Evolutionary conservation across 139 green algal genomes (phyloP).

Genomic region (Tetraselmis chui): DNA sequence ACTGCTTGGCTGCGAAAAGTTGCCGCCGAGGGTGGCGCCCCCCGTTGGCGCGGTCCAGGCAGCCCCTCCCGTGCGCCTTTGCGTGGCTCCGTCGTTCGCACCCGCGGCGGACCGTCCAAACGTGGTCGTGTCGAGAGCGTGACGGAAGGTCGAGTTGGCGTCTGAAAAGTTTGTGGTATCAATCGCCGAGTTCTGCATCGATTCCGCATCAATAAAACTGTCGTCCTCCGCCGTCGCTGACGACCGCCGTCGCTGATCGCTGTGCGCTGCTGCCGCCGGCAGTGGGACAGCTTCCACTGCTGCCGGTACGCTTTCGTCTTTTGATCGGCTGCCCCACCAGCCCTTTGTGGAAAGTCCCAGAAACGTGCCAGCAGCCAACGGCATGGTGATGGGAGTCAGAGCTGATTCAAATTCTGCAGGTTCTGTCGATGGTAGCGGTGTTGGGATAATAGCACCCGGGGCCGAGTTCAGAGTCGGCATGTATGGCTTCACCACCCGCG

Average conservation of each 20-base stretch:
- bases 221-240: not conserved
- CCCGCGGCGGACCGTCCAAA: not conserved
- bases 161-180: no score
- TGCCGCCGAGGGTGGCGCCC: not conserved
- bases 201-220: not conserved
- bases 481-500: not conserved
- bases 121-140: no score
- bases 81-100: no score
- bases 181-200: not conserved
- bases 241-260: not conserved
- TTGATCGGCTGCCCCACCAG: not conserved
- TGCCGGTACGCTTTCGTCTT: no score
- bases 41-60: not conserved
- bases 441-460: not conserved
- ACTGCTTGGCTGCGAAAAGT: not conserved
- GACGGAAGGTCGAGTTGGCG: no score
- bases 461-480: not conserved
- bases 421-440: no score
- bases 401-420: not conserved
- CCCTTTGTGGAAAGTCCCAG: not conserved
- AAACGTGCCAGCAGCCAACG: not conserved
- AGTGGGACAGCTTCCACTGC: no score
- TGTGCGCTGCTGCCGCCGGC: not conserved
- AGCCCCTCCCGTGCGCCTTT: no score
- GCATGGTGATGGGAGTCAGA: no score